Evolutionary conservation across 352 stramenopile species (phyloP), one percentile per base, ranked within the genome.

Genomic region (Hyaloperonospora brassicae): DNA sequence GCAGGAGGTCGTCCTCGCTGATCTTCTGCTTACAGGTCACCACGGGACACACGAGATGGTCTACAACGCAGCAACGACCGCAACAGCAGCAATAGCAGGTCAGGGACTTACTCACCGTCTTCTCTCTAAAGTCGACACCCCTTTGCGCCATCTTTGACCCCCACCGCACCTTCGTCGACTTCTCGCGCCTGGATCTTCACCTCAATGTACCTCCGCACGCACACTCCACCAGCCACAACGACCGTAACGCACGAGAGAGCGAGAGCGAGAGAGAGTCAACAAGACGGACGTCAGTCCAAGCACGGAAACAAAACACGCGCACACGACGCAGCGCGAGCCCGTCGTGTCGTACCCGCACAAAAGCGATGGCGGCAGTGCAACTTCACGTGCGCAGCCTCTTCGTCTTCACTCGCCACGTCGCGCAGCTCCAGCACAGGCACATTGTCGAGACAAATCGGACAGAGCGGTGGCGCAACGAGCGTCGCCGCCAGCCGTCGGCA

Each of bases 31-130:
- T 74, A 57, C 79, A 89, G 17, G 70, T 57, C 23, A 87, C 39
- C 21, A 82, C 66, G 3, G 79, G 76, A 59, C 79, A 89, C 45
- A 87, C 64, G 38, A 86, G 53, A 61, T 88, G 66, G 57, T 88
- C 78, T 87, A 43, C 35, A 58, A 8, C 4, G 27, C 27, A 34
- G 27, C 27, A 34, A 4, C 27, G 8, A 8, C 27, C 27, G 8
- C 8, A 6, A 43, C 50, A 10, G 24, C 17, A 34, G 34, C 24
- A 68, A 42, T 27, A 41, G 35, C 34, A 52, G 46, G 17, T 17
- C 17, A 17, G 17, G 17, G 17, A 17, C 17, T 17, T 17, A 17
- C 17, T 17, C 17, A 17, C 17, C 17, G 17, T 17, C 17, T 17
- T 17, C 17, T 17, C 17, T 17, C 17, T 17, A 17, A 0, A 17